Evolutionary conservation across 306 rosid species (phyloP), one percentile per base, ranked within the genome.

Genomic region (Vicia villosa): DNA sequence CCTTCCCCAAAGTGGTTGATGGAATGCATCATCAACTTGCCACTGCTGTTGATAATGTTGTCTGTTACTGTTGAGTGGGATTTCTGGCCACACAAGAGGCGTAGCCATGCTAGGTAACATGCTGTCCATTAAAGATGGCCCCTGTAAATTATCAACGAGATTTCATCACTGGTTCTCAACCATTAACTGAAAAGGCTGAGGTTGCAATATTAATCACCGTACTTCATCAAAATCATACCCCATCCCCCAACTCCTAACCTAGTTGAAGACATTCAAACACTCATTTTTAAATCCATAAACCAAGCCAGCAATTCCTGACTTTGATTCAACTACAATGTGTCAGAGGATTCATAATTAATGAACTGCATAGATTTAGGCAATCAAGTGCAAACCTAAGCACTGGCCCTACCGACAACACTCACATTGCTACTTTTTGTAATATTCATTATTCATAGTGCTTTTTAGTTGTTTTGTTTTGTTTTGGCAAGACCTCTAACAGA

Each of bases 31-130:
- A 46, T 86, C 90, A 1, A 82, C 64, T 73, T 85, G 86, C 91
- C 88, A 88, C 64, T 79, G 97, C 63, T 85, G 93, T 75, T 85
- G 98, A 80, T 75, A 86, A 61, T 79, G 96, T 70, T 82, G 86
- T 75, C 93, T 80, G 82, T 72, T 85, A 45, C 81, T 83, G 61
- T 71, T 88, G 73, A 76, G 52, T 14, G 89, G 80, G 69, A 68
- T 69, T 74, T 93, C 97, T 0, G 97, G 84, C 93, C 96, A 86
- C 80, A 76, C 63, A 63, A 80, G 63, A 41, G 97, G 90, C 6
- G 89, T 26, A 62, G 73, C 82, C 89, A 88, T 81, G 84, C 76
- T 43, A 63, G 94, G 70, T 66, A 83, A 71, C 85, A 74, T 84
- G 64, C 84, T 72, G 58, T 85, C 93, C 73, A 80, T 72, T 66